phyloP scores from a whole-genome alignment of 768 basidiomycete species.

The Mrakia hoshinonis region DNA sequence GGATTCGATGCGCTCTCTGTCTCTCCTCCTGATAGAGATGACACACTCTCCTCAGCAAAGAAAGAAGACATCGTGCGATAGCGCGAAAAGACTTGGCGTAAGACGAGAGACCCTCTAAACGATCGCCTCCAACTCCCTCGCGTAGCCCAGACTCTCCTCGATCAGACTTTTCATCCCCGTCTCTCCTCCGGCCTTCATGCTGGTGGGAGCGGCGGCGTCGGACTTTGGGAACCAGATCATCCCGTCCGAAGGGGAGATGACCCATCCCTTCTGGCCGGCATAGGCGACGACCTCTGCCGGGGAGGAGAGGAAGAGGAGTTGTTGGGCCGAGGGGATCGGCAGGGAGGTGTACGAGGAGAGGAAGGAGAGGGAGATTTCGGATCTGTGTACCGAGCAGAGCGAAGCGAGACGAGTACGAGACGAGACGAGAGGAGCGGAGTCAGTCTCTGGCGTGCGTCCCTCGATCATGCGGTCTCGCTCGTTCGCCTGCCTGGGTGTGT shows the following conservation, averaged over 20 bases:
- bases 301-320: slow-evolving; percentile 79
- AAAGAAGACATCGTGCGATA: too few species aligned
- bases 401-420: background rate
- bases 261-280: slow-evolving; percentile 63
- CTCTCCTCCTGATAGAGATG: too few species aligned
- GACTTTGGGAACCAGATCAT: slow-evolving; percentile 62
- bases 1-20: too few species aligned
- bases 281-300: slow-evolving; percentile 74
- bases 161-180: slow-evolving; percentile 38
- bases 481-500: too few species aligned
- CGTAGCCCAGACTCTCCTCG: slow-evolving; percentile 39
- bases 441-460: too few species aligned
- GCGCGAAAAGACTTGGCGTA: too few species aligned
- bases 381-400: slow-evolving; percentile 47
- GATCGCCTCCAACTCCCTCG: slow-evolving; percentile 41
- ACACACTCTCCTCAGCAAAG: too few species aligned
- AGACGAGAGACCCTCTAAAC: too few species aligned
- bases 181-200: slow-evolving; percentile 32
- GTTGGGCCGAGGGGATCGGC: slow-evolving; percentile 79
- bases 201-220: slow-evolving; percentile 29
- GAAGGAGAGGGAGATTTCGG: slow-evolving; percentile 95
- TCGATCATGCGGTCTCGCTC: too few species aligned
- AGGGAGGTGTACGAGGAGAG: slow-evolving; percentile 87
- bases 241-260: slow-evolving; percentile 56
- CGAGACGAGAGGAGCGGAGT: background rate